Base-by-base conservation (phyloP, 345 rosid genomes). In the Eutrema yunnanense region DNA sequence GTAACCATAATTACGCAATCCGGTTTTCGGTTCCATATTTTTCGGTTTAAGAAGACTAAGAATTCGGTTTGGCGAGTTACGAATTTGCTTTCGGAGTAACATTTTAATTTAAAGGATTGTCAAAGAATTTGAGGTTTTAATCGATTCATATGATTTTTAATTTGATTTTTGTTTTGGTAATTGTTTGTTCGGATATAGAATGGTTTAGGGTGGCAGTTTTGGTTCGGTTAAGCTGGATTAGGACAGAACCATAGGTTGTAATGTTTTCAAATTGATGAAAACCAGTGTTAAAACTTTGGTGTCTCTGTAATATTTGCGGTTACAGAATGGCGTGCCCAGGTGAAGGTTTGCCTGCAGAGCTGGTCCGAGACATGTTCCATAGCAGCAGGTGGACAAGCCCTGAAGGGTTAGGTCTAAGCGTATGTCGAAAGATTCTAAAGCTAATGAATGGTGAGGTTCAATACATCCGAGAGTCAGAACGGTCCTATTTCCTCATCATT, bases 341-440 rank as follows among this genome's bases (percentile, higher is more conserved):
- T 56, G 99, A 89, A 74, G 99, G 99, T 50, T 83, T 95, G 69
- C 96, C 97, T 47, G 82, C 96, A 7, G 96, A 95, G 47, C 73
- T 95, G 83, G 86, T 95, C 53, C 92, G 91, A 66, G 99, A 95
- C 81, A 95, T 92, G 96, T 95, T 95, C 81, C 87, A 87, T 49
- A 78, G 87, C 81, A 87, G 85, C 76, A 83, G 81, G 72, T 92
- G 97, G 96, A 75, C 73, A 66, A 89, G 86, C 40, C 93, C 86
- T 56, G 97, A 95, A 71, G 97, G 97, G n/a, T 71, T 95, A 60
- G 96, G 96, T 53, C 84, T 92, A 80, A 87, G 97, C 85, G 84
- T 90, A 86, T 90, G 96, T 89, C 70, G 90, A 83, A 95, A 84
- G 85, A 92, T 95, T 55, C 76, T 92, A 42, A 95, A 90, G 90